Evolutionary conservation across 306 rosid genomes (phyloP), one percentile per base, ranked within the genome.

Genomic region (Vigna reflexopilosa): DNA sequence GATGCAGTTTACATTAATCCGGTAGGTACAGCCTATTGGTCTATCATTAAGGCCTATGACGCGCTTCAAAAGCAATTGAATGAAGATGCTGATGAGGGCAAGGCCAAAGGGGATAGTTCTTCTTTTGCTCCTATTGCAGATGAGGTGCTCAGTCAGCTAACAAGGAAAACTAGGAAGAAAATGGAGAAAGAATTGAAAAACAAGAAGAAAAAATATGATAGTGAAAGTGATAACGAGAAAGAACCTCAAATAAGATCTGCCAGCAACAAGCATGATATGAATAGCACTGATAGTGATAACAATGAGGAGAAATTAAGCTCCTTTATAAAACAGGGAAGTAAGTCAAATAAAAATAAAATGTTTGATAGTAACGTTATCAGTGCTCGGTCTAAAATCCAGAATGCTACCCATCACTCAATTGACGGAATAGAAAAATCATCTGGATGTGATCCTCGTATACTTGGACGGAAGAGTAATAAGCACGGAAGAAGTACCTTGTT

Each of bases 1-100:
- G 98, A 93, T 88, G 96, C 98, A 9, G 98, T 93, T 73, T 93
- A 93, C 67, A 90, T 90, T 58, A 93, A 93, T 78, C 96, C 94
- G 19, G 70, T 77, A 7, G 98, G 98, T 73, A 93, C 98, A 30
- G 98, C 98, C 44, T 93, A 93, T 77, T 93, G 98, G 98, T 93
- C 98, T 44, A 93, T 93, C 77, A 88, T 93, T 75, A 93, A 93
- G 83, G 98, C 98, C 61, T 93, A 93, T 75, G 98, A 90, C 19
- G 98, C 98, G 5, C 86, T 93, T 72, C 96, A 90, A 83, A 93
- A 93, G 89, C 94, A 90, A 80, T 55, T 78, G 73, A 89, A 82
- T 81, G 93, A 89, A 24, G 93, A 88, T 67, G 88, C 81, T 48
- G 48, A 69, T 16, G 91, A 85, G 81, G 79, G 67, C 76, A 88